phyloP scores from a whole-genome alignment of 2,329 filamentous ascomycete genomes.

The Aspergillus thermomutatus region DNA sequence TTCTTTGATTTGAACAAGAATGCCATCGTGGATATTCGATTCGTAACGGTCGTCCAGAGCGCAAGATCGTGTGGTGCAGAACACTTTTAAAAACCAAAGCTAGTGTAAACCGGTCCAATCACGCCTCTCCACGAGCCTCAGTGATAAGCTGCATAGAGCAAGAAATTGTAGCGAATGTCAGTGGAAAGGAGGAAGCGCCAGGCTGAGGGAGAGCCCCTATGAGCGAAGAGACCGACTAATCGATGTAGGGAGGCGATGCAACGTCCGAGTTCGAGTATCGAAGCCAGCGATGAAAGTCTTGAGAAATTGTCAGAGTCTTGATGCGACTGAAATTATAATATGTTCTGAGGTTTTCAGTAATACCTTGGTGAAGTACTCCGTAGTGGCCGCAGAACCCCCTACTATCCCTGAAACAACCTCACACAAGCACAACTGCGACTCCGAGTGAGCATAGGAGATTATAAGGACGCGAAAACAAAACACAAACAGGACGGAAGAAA shows the following conservation, averaged over 20 bases:
- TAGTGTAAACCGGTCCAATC: neutral
- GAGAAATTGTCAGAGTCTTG: neutral
- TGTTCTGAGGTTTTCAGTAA: neutral
- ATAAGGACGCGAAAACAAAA: conserved; percentile 7
- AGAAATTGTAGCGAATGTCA: neutral
- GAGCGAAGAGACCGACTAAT: neutral
- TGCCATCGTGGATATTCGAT: conserved; percentile 57
- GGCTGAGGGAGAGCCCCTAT: conserved; percentile 2
- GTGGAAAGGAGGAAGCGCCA: conserved; percentile 13
- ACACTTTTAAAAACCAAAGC: conserved; percentile 9
- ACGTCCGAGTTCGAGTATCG: conserved; percentile 1
- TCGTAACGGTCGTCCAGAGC: conserved; percentile 33
- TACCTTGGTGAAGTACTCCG: neutral
- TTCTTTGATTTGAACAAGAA: conserved; percentile 84
- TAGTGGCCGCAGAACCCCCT: neutral
- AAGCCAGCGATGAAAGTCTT: neutral
- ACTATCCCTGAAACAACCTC: conserved; percentile 12
- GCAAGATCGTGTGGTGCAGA: conserved; percentile 9
- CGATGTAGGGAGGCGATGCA: conserved; percentile 3
- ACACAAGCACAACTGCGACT: conserved; percentile 10
- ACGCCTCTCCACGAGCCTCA: neutral
- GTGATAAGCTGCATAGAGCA: neutral
- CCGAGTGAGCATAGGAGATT: conserved; percentile 15
- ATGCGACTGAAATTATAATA: neutral
- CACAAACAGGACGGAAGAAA: conserved; percentile 11